These are phyloP conservation scores for Acer negundo DNA, from an alignment of 345 rosid genomes.

Conservation along the genomic window DNA sequence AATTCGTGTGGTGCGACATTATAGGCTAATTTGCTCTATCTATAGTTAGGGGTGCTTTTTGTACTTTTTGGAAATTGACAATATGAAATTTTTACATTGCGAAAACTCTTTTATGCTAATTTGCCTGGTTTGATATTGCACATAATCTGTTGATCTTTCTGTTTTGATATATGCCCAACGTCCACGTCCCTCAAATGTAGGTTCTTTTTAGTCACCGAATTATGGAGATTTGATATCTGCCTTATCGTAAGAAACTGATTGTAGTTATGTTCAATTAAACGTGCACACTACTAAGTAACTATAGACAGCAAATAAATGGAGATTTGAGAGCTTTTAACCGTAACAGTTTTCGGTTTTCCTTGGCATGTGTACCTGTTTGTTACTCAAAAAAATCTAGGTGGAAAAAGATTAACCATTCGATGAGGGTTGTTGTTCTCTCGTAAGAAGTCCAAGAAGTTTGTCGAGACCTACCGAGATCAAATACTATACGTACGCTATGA, in stretches of 20 bases:
- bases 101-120: neutral
- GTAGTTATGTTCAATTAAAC: neutral
- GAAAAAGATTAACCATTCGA: too few species aligned
- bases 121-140: neutral
- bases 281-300: too few species aligned
- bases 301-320: neutral
- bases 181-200: conserved; percentile 46
- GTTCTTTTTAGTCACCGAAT: conserved; percentile 52
- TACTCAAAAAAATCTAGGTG: too few species aligned
- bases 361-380: neutral
- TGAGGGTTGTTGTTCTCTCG: neutral
- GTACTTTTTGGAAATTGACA: conserved; percentile 8
- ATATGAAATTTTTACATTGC: conserved; percentile 1
- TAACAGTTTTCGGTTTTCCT: too few species aligned
- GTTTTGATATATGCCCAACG: conserved; percentile 1
- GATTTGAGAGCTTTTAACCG: neutral
- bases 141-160: neutral
- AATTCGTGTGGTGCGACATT: neutral
- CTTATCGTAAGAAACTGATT: neutral
- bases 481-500: too few species aligned
- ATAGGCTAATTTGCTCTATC: neutral
- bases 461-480: too few species aligned
- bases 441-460: too few species aligned
- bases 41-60: conserved; percentile 1
- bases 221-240: conserved; percentile 22